Evolutionary conservation across 2,329 filamentous ascomycete species (phyloP), one percentile per base, ranked within the genome.

Genomic region (Beauveria bassiana): DNA sequence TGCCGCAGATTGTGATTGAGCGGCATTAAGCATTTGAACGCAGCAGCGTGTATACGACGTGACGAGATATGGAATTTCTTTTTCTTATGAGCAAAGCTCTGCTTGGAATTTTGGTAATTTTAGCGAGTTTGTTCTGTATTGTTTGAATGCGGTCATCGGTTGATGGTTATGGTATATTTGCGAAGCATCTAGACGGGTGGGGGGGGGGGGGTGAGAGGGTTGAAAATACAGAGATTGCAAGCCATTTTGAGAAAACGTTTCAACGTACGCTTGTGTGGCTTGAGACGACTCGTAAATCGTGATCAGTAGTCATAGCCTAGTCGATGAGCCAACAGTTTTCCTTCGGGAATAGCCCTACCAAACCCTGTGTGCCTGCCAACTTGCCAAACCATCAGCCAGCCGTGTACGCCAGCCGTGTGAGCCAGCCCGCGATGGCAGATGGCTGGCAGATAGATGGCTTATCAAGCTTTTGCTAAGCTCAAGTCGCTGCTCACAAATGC

Each of bases 391-490:
- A 38, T 38, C 12, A 28, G 9, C 49, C 24, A 34, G 8, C 26
- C 20, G n/a, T 34, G n/a, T 42, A 34, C 34, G 42, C 12, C 6
- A 34, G 1, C 31, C 31, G 31, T 34, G 31, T 34, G 9, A 3
- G 10, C 9, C 31, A 34, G 28, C 10, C 31, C 12, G 34, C 34
- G 42, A 38, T 40, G 20, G 3, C 8, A 46, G n/a, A 34, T 14
- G 24, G 65, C 65, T 69, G 20, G 8, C n/a, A 46, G n/a, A 31
- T 14, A 46, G 10, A 12, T 16, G 24, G 65, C 65, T 69, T 68
- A 69, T 64, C 61, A 69, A 71, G 65, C 65, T 45, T 70, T 71
- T 65, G 65, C 65, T 70, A 72, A 72, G 66, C 66, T 26, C 1
- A 18, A 12, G 26, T 50, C 4, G 26, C 2, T 47, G 60, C 47